Evolutionary conservation across 179 eudicot genomes (phyloP).

Genomic region (Amaranthus tricolor): DNA sequence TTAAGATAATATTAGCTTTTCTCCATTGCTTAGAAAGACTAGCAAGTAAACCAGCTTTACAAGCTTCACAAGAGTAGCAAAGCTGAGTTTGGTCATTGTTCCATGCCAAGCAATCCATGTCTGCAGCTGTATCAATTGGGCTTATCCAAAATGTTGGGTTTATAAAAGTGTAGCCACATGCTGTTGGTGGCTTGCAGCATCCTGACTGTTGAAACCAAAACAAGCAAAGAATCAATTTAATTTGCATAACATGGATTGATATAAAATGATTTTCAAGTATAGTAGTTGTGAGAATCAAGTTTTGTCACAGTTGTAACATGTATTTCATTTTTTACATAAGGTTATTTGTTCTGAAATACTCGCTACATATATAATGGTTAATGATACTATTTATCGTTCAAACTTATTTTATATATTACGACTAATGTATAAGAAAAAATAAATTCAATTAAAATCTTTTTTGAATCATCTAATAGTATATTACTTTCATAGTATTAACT

Average conservation of each 20-base stretch:
- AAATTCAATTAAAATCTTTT: no score
- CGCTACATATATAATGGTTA: no score
- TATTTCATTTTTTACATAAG: no score
- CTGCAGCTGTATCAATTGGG: conserved; percentile 75
- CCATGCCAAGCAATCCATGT: conserved; percentile 79
- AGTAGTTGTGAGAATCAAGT: no score
- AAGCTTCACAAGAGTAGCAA: conserved; percentile 75
- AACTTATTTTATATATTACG: no score
- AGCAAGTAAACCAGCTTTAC: conserved; percentile 90
- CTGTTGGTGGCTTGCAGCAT: conserved; percentile 92
- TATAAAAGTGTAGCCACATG: conserved; percentile 82
- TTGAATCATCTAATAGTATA: no score
- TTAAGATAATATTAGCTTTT: conserved; percentile 55
- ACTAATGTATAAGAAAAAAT: no score
- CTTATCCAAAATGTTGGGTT: conserved; percentile 89
- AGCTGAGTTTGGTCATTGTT: conserved; percentile 71
- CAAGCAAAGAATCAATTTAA: conserved; percentile 16
- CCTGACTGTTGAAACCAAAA: conserved; percentile 52
- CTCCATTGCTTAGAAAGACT: conserved; percentile 69
- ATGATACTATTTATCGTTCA: no score
- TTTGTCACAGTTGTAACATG: no score
- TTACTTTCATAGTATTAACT: no score
- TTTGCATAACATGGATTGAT: no score
- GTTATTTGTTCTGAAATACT: no score
- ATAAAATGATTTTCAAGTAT: neutral